Evolutionary conservation across 1,284 basidiomycete species (phyloP).

Genomic region (Cutaneotrichosporon sp.): DNA sequence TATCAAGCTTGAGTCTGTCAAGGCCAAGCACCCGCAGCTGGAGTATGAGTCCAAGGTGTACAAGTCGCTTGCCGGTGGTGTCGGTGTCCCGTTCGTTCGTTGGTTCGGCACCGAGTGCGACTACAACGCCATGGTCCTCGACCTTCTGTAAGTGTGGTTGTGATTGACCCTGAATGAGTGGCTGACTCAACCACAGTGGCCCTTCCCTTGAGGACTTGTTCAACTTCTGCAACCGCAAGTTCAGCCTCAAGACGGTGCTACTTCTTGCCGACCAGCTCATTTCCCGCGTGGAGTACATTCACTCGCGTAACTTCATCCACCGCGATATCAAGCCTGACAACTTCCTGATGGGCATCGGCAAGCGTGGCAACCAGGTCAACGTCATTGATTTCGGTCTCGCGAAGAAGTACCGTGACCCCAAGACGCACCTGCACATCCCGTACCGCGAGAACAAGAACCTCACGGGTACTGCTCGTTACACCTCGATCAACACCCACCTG

Average conservation of each 20-base stretch:
- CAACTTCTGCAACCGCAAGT: slow-evolving; percentile 99
- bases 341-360: slow-evolving; percentile 98
- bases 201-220: slow-evolving; percentile 97
- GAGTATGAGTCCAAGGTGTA: slow-evolving; percentile 98
- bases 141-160: slow-evolving; percentile 61
- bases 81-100: slow-evolving; percentile 95
- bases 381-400: slow-evolving; percentile 99
- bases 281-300: slow-evolving; percentile 97
- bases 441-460: slow-evolving; percentile 99
- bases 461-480: slow-evolving; percentile 98
- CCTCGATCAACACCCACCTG: slow-evolving; percentile 97
- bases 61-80: slow-evolving; percentile 95
- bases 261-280: slow-evolving; percentile 97
- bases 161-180: not conserved
- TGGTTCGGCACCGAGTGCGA: slow-evolving; percentile 99
- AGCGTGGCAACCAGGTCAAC: slow-evolving; percentile 99
- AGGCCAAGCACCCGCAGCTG: slow-evolving; percentile 99
- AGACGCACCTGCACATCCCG: slow-evolving; percentile 98
- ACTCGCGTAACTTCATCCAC: slow-evolving; percentile 99
- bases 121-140: slow-evolving; percentile 99
- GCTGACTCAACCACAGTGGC: slow-evolving; percentile 51
- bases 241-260: slow-evolving; percentile 93
- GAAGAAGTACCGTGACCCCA: slow-evolving; percentile 99
- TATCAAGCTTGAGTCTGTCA: slow-evolving; percentile 99
- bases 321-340: slow-evolving; percentile 99